phyloP scores from a whole-genome alignment of 306 rosid species.

The Trifolium fragiferum region DNA sequence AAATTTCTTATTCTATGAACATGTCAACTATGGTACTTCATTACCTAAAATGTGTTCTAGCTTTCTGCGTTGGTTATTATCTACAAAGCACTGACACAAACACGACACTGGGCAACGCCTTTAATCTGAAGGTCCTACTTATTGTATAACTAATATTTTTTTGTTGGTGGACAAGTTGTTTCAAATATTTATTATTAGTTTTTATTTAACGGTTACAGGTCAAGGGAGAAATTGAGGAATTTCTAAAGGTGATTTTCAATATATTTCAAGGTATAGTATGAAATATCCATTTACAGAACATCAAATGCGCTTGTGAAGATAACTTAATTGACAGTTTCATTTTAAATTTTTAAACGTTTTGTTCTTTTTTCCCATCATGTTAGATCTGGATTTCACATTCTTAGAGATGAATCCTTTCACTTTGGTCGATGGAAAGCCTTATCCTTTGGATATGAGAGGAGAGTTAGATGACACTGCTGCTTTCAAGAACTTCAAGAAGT shows the following conservation, averaged over 20 bases:
- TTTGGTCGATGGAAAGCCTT: conserved; percentile 88
- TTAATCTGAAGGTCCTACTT: neutral
- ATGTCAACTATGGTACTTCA: neutral
- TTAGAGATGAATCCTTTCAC: conserved; percentile 98
- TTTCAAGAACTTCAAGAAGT: conserved; percentile 98
- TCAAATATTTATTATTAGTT: conserved; percentile 18
- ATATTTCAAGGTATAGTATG: conserved; percentile 71
- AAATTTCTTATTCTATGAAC: conserved; percentile 15
- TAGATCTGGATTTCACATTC: conserved; percentile 96
- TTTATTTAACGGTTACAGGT: conserved; percentile 50
- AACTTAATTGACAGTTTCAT: conserved; percentile 2
- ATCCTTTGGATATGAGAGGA: conserved; percentile 99
- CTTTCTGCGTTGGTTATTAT: conserved; percentile 24
- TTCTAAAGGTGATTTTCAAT: conserved; percentile 66
- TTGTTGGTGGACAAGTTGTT: conserved; percentile 6
- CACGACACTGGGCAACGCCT: neutral
- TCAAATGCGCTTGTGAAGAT: conserved; percentile 12
- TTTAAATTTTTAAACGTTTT: neutral
- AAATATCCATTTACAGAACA: conserved; percentile 8
- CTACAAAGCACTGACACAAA: neutral
- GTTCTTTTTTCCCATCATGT: conserved; percentile 1
- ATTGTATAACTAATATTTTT: conserved; percentile 6
- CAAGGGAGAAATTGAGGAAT: conserved; percentile 79
- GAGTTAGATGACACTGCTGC: conserved; percentile 97
- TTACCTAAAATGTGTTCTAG: neutral